Evolutionary conservation across 2,329 filamentous ascomycete genomes (phyloP).

Genomic region (Sclerotinia glacialis): DNA sequence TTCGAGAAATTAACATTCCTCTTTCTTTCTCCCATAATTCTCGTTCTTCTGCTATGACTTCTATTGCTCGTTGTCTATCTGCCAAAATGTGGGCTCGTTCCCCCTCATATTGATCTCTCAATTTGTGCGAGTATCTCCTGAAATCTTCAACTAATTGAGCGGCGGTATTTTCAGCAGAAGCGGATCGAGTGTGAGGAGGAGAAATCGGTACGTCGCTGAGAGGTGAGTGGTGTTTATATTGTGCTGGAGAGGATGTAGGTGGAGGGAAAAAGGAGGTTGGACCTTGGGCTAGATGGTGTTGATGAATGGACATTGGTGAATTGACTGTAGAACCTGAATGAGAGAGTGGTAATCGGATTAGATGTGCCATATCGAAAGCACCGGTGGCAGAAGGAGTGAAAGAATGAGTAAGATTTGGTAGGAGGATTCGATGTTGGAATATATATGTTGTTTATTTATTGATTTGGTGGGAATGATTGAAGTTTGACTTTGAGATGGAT

Average conservation of each 20-base stretch:
- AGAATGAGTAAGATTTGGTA: slow-evolving; percentile 29
- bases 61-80: slow-evolving; percentile 35
- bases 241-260: slow-evolving; percentile 7
- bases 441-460: slow-evolving; percentile 5
- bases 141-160: slow-evolving; percentile 38
- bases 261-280: slow-evolving; percentile 8
- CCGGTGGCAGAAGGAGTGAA: slow-evolving; percentile 35
- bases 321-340: slow-evolving; percentile 17
- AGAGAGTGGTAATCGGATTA: slow-evolving; percentile 20
- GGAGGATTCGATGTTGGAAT: slow-evolving; percentile 26
- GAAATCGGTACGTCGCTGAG: slow-evolving; percentile 31
- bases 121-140: slow-evolving; percentile 35
- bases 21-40: slow-evolving; percentile 39
- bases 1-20: slow-evolving; percentile 30
- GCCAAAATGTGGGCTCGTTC: slow-evolving; percentile 39
- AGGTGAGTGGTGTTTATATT: slow-evolving; percentile 21
- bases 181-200: slow-evolving; percentile 37
- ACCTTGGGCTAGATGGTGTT: background rate
- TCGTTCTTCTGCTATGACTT: slow-evolving; percentile 39
- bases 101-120: slow-evolving; percentile 37
- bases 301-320: slow-evolving; percentile 27
- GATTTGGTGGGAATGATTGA: background rate
- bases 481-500: background rate
- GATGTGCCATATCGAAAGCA: slow-evolving; percentile 26
- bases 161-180: slow-evolving; percentile 33